Evolutionary conservation across 2,329 filamentous ascomycete genomes (phyloP), one percentile per base, ranked within the genome.

Genomic region (Juglanconis oblonga): DNA sequence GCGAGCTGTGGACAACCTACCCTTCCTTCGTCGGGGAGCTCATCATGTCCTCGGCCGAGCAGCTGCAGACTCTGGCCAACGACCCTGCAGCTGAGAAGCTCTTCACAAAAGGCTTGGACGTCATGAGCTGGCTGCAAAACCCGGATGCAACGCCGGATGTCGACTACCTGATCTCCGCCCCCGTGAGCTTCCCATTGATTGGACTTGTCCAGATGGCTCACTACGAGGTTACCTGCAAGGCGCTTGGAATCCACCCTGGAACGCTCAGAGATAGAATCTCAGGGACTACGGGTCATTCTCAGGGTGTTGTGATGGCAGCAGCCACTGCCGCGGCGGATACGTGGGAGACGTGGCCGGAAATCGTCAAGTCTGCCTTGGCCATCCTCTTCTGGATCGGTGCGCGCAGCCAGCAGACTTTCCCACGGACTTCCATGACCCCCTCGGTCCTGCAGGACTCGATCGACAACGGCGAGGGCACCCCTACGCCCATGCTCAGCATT

Each of bases 341-440:
- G 33, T 99, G 95, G 95, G 92, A 97, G 64, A 91, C 91, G 1
- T 99, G 95, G 74, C 86, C 90, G 66, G 87, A 90, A 70, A 86
- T 91, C 58, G 85, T 92, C 58, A 88, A 83, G 69, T 87, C 91
- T 67, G 90, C 94, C 3, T 80, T 99, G 65, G 95, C 91, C 35
- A 91, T 97, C 70, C 88, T 99, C 35, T 99, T 99, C 82, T 99
- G 95, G 95, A 97, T 99, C 67, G 95, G 96, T 72, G 88, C 94
- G 63, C 89, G 95, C 70, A 97, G 94, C 75, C 95, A 99, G 76
- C 95, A 99, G 76, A 93, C 93, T 2, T 99, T 97, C 77, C 96
- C 95, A 44, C 87, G 91, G 67, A 99, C 95, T 3, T 98, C 95
- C 38, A 84, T 99, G 69, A 92, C 93, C 3, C 96, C 95, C 0